Base-by-base conservation (phyloP, 2,329 filamentous ascomycete genomes). In the Annulohypoxylon truncatum region DNA sequence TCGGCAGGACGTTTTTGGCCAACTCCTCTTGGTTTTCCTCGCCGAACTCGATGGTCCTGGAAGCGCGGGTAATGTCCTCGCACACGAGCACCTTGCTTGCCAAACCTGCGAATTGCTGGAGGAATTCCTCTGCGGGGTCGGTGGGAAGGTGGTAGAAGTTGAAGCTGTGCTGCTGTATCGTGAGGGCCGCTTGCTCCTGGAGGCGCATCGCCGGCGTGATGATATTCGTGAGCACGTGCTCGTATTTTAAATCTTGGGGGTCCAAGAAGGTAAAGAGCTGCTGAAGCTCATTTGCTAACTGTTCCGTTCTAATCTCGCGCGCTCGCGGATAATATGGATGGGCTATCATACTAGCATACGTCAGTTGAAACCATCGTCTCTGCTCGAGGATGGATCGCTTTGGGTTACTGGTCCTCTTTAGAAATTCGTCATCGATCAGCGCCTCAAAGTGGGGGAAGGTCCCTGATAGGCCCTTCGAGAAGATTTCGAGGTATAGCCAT, bases 401-500 rank as follows among this genome's bases (percentile, higher is more conserved):
- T 1, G 47, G 48, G 0, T 10, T 2, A 22, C 2, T n/a, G 6
- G 40, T 5, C 33, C 38, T 15, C 12, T 33, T 3, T 22, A 15
- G 38, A 10, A 42, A 42, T 3, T 20, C 8, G 8, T 4, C 15
- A 55, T 33, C 3, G 1, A 56, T 20, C 20, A 20, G 2, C 2
- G 9, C 10, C 1, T 48, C n/a, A 2, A 24, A 7, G 7, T n/a
- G 4, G 1, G 31, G 26, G 24, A 9, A 10, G 2, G 52, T 10
- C 18, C 33, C 33, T 13, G n/a, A 22, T 0, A 64, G 8, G 7
- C 26, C 18, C 24, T 7, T 10, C 6, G 20, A 9, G 28, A 60
- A 52, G 24, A 64, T 29, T 12, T 44, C 9, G 0, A 46, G 2
- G 33, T 61, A 7, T 22, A 64, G 4, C 55, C 55, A 64, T 9